These are phyloP conservation scores for Thielaviopsis ethacetica DNA, from an alignment of 2,329 filamentous ascomycete genomes.

Conservation along the genomic window DNA sequence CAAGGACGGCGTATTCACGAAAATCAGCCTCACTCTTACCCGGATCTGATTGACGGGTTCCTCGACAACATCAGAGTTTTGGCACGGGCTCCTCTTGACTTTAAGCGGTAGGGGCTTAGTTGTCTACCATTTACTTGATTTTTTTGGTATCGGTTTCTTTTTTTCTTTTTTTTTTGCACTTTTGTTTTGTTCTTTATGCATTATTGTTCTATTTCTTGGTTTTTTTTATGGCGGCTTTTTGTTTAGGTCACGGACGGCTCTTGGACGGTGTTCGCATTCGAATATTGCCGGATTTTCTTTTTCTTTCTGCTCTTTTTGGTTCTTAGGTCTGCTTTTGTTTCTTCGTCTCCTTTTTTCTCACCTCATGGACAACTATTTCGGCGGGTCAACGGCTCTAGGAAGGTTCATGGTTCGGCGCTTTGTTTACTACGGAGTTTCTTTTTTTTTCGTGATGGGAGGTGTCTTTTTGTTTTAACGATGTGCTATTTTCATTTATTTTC, in stretches of 20 bases:
- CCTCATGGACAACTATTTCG: neutral
- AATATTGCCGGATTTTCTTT: neutral
- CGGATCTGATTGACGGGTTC: slow-evolving; percentile 54
- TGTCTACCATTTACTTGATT: neutral
- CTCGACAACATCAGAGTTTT: slow-evolving; percentile 56
- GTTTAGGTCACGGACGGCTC: too few species aligned
- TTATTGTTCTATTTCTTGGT: neutral
- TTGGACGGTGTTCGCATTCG: neutral
- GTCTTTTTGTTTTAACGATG: neutral
- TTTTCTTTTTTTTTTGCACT: neutral
- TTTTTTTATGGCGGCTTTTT: neutral
- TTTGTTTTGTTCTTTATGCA: neutral
- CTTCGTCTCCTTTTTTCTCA: neutral
- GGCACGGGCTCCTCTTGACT: slow-evolving; percentile 26
- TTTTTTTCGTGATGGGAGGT: neutral
- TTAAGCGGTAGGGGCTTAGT: slow-evolving; percentile 8
- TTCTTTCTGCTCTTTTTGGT: neutral
- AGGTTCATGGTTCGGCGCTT: neutral
- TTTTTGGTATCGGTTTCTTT: neutral
- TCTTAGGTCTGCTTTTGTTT: neutral
- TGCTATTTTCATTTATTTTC: too few species aligned
- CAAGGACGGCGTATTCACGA: slow-evolving; percentile 43
- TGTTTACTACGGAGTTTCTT: neutral
- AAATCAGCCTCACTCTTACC: slow-evolving; percentile 38
- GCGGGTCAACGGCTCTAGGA: neutral